Evolutionary conservation across 2,329 filamentous ascomycete genomes (phyloP), one percentile per base, ranked within the genome.

Genomic region (Purpureocillium lavendulum): DNA sequence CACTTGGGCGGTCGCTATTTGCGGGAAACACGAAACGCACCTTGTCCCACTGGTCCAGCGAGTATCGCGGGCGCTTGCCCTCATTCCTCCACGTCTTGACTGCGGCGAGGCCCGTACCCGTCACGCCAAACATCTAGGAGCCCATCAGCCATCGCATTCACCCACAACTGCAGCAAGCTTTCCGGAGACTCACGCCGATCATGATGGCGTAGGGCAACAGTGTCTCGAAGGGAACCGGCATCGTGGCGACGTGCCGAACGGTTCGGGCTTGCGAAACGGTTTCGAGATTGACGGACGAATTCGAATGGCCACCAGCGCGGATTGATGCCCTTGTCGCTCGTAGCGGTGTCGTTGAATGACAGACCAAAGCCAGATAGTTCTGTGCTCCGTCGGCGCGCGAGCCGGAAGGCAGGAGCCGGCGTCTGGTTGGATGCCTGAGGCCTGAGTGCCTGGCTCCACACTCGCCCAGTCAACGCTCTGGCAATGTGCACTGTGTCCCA

Each of bases 141-240:
- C 30, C 15, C 35, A 40, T 62, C 40, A 63, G 54, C 44, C 36
- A 37, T 30, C 15, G 35, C 38, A 18, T 14, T 21, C 33, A 42
- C 30, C 38, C n/a, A n/a, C n/a, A n/a, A 21, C 24, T n/a, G 18
- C 30, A 17, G 16, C 40, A 38, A 32, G 43, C 28, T 37, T 39
- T 36, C 42, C n/a, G 21, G 33, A 16, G 7, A 58, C 74, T 60
- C 70, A 81, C 77, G 55, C 61, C 67, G 52, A 76, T 59, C 59
- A 81, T 75, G 68, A 82, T 80, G 60, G 65, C 77, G 60, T 80
- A 81, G 33, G 77, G 77, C 61, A 82, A 66, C 49, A 82, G 56
- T 36, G 75, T 65, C 61, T 82, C 77, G 63, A 80, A 82, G 35
- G 77, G 77, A 47, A 82, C 63, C 43, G 73, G 73, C 77, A 82